Base-by-base conservation (phyloP, 371 early-diverging fungal species). In the Zancudomyces culisetae region DNA sequence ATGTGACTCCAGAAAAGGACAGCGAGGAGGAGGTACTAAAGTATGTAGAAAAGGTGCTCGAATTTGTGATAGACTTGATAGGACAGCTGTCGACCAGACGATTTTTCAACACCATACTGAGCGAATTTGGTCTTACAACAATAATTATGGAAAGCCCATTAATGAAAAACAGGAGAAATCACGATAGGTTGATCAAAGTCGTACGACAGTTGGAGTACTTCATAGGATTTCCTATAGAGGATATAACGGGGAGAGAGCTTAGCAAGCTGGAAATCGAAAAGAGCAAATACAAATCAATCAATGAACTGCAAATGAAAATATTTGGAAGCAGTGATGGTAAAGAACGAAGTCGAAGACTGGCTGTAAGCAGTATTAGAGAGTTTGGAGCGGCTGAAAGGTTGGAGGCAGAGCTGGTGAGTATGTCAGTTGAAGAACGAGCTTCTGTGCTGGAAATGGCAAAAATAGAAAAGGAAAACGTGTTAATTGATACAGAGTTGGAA, bases 11-110 rank as follows among this genome's bases (percentile, higher is more conserved):
- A 19, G 35, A 15, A 15, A 15, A 35, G 35, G 26, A 10, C 10
- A 24, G 18, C 4, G 29, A n/a, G 21, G 10, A 4, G 18, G 52
- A 18, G 2, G 8, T 30, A 1, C 21, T 79, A 24, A 61, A 63
- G 22, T 87, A 80, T 50, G 72, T 75, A 53, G 82, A 81, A 47
- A 75, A 86, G 15, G 76, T 79, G 51, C 52, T 92, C 24, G 92
- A 93, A 60, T 71, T 95, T 27, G 56, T 95, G 45, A 80, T 87
- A 20, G 87, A 84, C 56, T 62, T 95, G 22, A 78, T 79, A 57
- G 70, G 85, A 18, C 95, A 92, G 66, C 62, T 93, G 27, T 81
- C 92, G 1, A 93, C 96, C 0, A 80, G 96, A 27, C 79, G 95
- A 46, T 90, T 75, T 58, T 75, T 93, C 56, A 79, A 83, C 55